Base-by-base conservation (phyloP, 208 protist species). In the Crithidia sp. region DNA sequence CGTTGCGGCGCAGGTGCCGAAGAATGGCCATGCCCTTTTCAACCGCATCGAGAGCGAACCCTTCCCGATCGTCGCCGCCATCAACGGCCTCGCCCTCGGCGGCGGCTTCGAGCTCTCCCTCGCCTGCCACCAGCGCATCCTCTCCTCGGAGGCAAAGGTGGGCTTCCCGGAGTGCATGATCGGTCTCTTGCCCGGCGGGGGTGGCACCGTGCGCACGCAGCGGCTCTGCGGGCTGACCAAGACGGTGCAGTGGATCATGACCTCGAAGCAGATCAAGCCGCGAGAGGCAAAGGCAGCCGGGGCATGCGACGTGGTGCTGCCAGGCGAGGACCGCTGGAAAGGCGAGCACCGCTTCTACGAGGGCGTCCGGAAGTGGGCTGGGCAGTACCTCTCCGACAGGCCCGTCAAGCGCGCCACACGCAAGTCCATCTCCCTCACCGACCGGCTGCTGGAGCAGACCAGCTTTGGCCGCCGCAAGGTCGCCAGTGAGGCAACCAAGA, bases 21-120 rank as follows among this genome's bases (percentile, higher is more conserved):
- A 71, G 43, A 60, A 54, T 4, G 89, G 89, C 9, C 86, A 91
- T 71, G 67, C 62, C n/a, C 71, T 93, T 17, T 91, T 95, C 80
- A 86, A 88, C 68, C 83, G 86, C 53, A 90, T 96, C 62, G 81
- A 92, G 60, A 41, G 45, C 6, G 65, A 80, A 43, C 67, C 72
- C 14, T 88, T 90, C 72, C 96, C 95, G 13, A 77, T 96, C 16
- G 87, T 99, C 28, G 96, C 96, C 6, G 97, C 97, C 45, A 98
- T 99, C 75, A 89, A 98, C 74, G 98, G 96, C 17, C 71, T 92
- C 14, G 93, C 93, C 53, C 85, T 99, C 10, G 98, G 98, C 37
- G 98, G 97, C 41, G 98, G 98, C 60, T 91, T 98, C 36, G 98
- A 99, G 84, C 60, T 98, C 12, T 86, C 96, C 37, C 86, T 99